A percentile compares a stretch with the other conserved stretches of the same genome.
Conservation (phyloP, 2,329 filamentous ascomycete genomes). For the Cytospora paraplurivora region DNA sequence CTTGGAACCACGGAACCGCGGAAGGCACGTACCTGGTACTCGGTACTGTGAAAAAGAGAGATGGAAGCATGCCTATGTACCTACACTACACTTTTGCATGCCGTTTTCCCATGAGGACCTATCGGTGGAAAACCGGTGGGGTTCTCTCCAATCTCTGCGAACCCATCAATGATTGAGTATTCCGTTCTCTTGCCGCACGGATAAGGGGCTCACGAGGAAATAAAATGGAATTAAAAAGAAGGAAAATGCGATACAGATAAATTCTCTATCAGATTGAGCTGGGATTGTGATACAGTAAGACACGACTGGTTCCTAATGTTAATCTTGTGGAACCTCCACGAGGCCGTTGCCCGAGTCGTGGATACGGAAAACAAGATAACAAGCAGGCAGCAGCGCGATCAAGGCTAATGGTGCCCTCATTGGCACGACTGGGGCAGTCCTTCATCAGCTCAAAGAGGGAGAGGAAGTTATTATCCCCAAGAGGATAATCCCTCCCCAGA, state of each 20-base stretch:
- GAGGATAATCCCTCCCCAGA: neutral
- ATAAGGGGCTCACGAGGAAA: no score
- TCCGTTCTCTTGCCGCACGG: no score
- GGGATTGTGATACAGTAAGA: neutral
- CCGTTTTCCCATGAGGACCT: neutral
- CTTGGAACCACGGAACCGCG: constrained; percentile 18
- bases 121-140: no score
- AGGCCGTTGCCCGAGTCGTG: neutral
- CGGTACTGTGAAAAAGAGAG: constrained; percentile 1
- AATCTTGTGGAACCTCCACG: neutral
- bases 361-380: constrained; percentile 1
- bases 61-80: neutral
- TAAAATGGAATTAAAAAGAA: no score
- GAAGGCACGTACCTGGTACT: constrained; percentile 23
- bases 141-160: no score
- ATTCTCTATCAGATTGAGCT: neutral
- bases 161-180: no score
- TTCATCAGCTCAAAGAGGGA: constrained; percentile 1
- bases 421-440: neutral
- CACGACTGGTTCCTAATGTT: neutral
- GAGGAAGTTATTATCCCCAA: neutral
- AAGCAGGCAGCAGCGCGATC: neutral
- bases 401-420: neutral
- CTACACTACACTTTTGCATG: constrained; percentile 6
- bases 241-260: no score